Evolutionary conservation across 257 asterid species (phyloP), one percentile per base, ranked within the genome.

Genomic region (Solanum pennellii): DNA sequence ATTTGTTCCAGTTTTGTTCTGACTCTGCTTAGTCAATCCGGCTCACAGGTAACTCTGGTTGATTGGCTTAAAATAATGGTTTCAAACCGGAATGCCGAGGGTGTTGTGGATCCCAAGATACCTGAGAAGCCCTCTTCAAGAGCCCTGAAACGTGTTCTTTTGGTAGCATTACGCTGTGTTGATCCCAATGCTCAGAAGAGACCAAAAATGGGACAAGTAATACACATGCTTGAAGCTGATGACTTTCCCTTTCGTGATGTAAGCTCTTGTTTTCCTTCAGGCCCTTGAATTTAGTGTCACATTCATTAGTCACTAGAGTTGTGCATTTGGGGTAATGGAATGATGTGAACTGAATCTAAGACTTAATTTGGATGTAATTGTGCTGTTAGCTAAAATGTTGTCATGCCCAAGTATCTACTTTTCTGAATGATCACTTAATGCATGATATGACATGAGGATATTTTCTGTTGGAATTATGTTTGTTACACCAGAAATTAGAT

Each of bases 31-130:
- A 25, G 62, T 82, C 20, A 71, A 37, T 20, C 5, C 74, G 35
- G 39, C 41, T 88, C 13, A 77, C 88, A 96, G 99, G 98, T 96
- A 75, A 95, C 94, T 89, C 85, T 96, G 42, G 96, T 96, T 66
- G 98, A 96, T 49, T 96, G 99, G 99, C 97, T 96, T 77, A 96
- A 96, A 89, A n/a, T 93, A 62, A 96, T 96, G 98, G 98, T 96
- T 31, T 93, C 99, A 8, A 94, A 87, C 88, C 93, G 97, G 69
- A 93, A 95, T 60, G 90, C 98, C 0, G 99, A 96, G 85, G 98
- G 96, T n/a, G 97, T 94, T 66, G 86, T 96, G 92, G 99, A 96
- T 88, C 98, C 98, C 6, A 96, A 94, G 83, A 66, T 96, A 88
- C 91, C 91, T 1, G 97, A 91, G 86, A 91, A 91, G 89, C 98